phyloP scores from a whole-genome alignment of 495 filamentous ascomycete genomes.

The Penicillium canariense region DNA sequence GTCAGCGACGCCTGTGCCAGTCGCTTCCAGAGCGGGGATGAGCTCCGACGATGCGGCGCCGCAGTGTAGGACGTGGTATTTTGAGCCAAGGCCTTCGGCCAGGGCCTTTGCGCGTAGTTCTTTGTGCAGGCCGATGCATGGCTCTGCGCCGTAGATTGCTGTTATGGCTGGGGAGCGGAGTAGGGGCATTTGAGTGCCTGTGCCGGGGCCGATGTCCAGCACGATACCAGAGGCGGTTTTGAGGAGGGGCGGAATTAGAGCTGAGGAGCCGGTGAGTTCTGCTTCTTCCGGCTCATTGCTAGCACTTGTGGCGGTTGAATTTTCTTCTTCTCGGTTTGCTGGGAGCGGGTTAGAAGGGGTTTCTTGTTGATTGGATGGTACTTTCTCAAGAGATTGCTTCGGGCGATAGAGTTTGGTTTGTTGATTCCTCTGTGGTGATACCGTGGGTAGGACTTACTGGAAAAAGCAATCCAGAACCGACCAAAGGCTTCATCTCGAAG shows the following conservation, averaged over 20 bases:
- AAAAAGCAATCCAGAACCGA: slow-evolving; percentile 44
- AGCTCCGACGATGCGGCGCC: slow-evolving; percentile 55
- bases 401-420: background rate
- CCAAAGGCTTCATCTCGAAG: slow-evolving; percentile 46
- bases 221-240: slow-evolving; percentile 37
- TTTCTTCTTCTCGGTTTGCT: slow-evolving; percentile 1
- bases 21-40: slow-evolving; percentile 33
- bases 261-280: slow-evolving; percentile 24
- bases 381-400: background rate
- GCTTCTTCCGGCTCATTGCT: slow-evolving; percentile 8
- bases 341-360: background rate
- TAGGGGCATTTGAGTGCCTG: slow-evolving; percentile 47
- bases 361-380: background rate
- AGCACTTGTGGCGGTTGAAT: slow-evolving; percentile 1
- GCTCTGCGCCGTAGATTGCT: slow-evolving; percentile 67
- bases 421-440: background rate
- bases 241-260: slow-evolving; percentile 41
- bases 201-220: slow-evolving; percentile 52
- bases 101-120: slow-evolving; percentile 45
- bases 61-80: slow-evolving; percentile 63
- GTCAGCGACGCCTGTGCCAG: slow-evolving; percentile 34
- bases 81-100: slow-evolving; percentile 50
- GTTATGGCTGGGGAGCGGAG: slow-evolving; percentile 45
- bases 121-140: slow-evolving; percentile 55
- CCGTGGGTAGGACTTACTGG: slow-evolving; percentile 18